Conservation (phyloP, 2,329 filamentous ascomycete species). For the Fusarium tupiense region DNA sequence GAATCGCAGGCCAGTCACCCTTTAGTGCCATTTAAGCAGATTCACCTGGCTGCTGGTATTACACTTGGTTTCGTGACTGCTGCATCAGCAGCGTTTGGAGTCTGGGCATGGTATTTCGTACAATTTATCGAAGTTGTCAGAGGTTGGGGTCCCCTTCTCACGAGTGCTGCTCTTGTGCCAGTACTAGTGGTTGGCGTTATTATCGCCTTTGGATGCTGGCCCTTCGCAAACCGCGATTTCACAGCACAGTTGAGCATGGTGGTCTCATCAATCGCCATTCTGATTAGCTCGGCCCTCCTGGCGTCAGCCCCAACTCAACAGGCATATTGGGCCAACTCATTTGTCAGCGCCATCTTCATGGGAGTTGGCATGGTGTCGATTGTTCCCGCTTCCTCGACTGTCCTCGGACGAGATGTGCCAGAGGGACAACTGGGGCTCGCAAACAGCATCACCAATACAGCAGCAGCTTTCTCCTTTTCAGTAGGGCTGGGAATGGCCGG, state of each 20-base stretch:
- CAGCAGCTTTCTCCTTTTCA: conserved; percentile 34
- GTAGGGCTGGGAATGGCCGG: conserved; percentile 41
- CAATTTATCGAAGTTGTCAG: conserved; percentile 39
- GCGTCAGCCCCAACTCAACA: conserved; percentile 36
- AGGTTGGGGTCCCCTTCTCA: conserved; percentile 33
- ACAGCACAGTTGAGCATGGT: conserved; percentile 31
- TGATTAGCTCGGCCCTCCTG: conserved; percentile 39
- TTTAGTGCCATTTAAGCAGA: conserved; percentile 36
- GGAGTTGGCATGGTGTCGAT: conserved; percentile 39
- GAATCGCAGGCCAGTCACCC: conserved; percentile 37
- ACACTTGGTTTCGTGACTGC: conserved; percentile 32
- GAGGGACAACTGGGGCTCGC: conserved; percentile 39
- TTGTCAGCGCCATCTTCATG: conserved; percentile 42
- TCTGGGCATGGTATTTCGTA: conserved; percentile 42
- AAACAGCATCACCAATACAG: conserved; percentile 28
- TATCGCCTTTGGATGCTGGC: conserved; percentile 28
- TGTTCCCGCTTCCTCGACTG: conserved; percentile 31
- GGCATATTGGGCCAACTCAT: conserved; percentile 39
- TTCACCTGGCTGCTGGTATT: conserved; percentile 24
- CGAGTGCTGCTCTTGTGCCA: conserved; percentile 38
- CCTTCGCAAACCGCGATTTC: conserved; percentile 27
- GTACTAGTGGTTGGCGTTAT: conserved; percentile 31
- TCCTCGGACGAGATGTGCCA: conserved; percentile 33
- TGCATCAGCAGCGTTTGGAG: conserved; percentile 36
- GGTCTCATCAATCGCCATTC: conserved; percentile 26